phyloP scores from a whole-genome alignment of 1,139 yeast species.

The Arxiozyma telluris region DNA sequence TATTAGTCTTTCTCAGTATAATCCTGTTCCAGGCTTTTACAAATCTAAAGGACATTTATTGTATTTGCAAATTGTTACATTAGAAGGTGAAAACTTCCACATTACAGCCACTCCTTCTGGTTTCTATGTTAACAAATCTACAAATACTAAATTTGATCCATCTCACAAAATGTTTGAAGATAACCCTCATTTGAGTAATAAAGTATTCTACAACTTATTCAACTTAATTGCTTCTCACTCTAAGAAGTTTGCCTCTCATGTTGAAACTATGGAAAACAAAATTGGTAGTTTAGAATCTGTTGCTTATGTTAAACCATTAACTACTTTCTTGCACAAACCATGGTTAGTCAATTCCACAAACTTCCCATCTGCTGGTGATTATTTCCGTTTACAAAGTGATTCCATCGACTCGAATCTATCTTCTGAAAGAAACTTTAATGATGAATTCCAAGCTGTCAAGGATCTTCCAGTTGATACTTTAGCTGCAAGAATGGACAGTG shows the following conservation, averaged over 20 bases:
- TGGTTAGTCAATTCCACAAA: slow-evolving; percentile 51
- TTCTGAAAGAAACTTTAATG: slow-evolving; percentile 72
- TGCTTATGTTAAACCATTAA: slow-evolving; percentile 51
- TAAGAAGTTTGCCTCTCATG: slow-evolving; percentile 33
- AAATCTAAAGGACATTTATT: slow-evolving; percentile 69
- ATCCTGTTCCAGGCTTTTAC: slow-evolving; percentile 61
- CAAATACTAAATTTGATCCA: slow-evolving; percentile 65
- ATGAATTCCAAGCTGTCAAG: slow-evolving; percentile 73
- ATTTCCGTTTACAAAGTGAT: slow-evolving; percentile 25
- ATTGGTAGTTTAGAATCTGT: slow-evolving; percentile 44
- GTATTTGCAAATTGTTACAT: slow-evolving; percentile 64
- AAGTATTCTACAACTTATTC: slow-evolving; percentile 28
- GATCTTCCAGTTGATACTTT: slow-evolving; percentile 55
- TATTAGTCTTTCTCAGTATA: slow-evolving; percentile 72
- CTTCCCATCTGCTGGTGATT: slow-evolving; percentile 21
- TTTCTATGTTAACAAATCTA: slow-evolving; percentile 63
- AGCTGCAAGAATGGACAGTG: slow-evolving; percentile 66
- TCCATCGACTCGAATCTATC: slow-evolving; percentile 4
- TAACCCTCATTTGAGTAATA: slow-evolving; percentile 11
- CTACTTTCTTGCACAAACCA: slow-evolving; percentile 55
- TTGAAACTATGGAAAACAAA: slow-evolving; percentile 34
- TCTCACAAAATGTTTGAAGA: slow-evolving; percentile 33
- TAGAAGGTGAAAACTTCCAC: slow-evolving; percentile 71
- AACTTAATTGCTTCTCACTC: slow-evolving; percentile 31
- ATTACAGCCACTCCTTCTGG: slow-evolving; percentile 76